These are phyloP conservation scores for Citrus trifoliata DNA, from an alignment of 345 rosid species.

Conservation along the genomic window DNA sequence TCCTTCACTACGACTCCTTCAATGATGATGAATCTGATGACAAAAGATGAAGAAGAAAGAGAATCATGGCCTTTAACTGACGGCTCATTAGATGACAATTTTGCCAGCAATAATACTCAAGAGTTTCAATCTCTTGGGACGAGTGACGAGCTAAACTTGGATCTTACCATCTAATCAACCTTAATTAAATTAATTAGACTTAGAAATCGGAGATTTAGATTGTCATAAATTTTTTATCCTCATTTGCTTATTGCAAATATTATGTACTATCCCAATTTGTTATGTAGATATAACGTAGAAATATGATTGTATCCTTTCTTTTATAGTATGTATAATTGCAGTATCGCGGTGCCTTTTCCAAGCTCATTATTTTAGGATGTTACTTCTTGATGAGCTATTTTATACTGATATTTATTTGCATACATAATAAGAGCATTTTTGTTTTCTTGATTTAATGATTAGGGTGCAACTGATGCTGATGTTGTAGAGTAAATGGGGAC, in stretches of 20 bases:
- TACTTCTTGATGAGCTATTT: too few species aligned
- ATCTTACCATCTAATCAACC: conserved; percentile 20
- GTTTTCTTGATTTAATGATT: too few species aligned
- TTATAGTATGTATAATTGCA: too few species aligned
- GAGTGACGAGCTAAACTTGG: conserved; percentile 21
- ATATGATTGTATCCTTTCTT: too few species aligned
- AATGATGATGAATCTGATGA: neutral
- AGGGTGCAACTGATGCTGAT: too few species aligned
- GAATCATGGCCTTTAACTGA: neutral
- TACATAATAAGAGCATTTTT: too few species aligned
- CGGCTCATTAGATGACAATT: neutral
- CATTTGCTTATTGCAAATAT: neutral
- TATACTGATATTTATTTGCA: too few species aligned
- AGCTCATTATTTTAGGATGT: too few species aligned
- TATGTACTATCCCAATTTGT: neutral
- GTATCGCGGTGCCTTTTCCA: too few species aligned
- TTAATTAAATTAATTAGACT: neutral
- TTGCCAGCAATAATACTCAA: too few species aligned
- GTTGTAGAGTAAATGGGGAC: too few species aligned
- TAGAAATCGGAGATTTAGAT: neutral
- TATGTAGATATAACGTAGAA: neutral
- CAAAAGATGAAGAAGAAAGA: conserved; percentile 15
- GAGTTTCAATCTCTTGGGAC: neutral
- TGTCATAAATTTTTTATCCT: neutral
- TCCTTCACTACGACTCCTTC: conserved; percentile 13